Conservation (phyloP, 2,329 filamentous ascomycete genomes). For the Amauroascus niger region DNA sequence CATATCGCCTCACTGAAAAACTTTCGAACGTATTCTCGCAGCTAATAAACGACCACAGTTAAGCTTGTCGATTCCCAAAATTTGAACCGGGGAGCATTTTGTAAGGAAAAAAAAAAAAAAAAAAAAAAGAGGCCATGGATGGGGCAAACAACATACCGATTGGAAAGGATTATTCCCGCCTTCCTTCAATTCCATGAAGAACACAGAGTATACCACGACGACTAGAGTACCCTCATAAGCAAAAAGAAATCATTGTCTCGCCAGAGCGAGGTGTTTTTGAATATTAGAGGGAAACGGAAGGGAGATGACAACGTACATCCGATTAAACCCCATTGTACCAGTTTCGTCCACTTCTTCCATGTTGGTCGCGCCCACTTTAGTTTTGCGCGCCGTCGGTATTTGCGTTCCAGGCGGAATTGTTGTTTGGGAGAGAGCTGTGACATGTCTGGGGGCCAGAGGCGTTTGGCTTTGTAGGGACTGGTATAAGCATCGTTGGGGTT, state of each 20-base stretch:
- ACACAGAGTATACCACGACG: slow-evolving; percentile 34
- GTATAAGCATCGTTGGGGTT: slow-evolving; percentile 30
- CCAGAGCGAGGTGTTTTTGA: neutral
- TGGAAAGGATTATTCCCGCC: slow-evolving; percentile 34
- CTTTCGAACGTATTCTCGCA: slow-evolving; percentile 5
- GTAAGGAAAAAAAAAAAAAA: no score
- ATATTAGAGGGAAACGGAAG: neutral
- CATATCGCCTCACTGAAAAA: slow-evolving; percentile 9
- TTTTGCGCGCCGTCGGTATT: slow-evolving; percentile 52
- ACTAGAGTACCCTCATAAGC: slow-evolving; percentile 24
- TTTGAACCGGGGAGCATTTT: no score
- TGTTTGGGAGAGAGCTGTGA: slow-evolving; percentile 52
- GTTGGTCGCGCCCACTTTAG: slow-evolving; percentile 51
- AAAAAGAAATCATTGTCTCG: neutral
- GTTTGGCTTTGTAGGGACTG: slow-evolving; percentile 52
- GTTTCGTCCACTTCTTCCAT: slow-evolving; percentile 49
- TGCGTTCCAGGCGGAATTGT: slow-evolving; percentile 58
- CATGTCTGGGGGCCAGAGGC: slow-evolving; percentile 57
- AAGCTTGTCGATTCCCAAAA: neutral
- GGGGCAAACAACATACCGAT: slow-evolving; percentile 25
- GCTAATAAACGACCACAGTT: neutral
- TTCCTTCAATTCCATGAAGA: slow-evolving; percentile 39
- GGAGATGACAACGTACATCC: slow-evolving; percentile 35
- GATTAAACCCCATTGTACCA: slow-evolving; percentile 48
- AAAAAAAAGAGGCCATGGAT: no score